These are phyloP conservation scores for Ceratocystis papillata DNA, from an alignment of 2,329 filamentous ascomycete species.

Conservation along the genomic window DNA sequence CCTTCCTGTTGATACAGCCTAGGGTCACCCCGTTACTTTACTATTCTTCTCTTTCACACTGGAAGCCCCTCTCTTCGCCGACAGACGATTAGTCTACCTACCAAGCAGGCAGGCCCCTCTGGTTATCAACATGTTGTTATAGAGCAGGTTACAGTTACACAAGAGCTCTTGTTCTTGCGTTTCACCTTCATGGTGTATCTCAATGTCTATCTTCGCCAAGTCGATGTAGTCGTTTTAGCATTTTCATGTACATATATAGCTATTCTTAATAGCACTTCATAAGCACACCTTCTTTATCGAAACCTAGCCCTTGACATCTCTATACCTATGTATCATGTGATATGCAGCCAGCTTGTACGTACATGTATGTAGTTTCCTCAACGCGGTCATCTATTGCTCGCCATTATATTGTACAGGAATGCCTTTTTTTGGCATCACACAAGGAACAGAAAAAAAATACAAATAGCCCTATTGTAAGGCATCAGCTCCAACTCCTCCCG, in stretches of 20 bases:
- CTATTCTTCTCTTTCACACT: constrained; percentile 22
- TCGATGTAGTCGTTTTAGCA: not conserved
- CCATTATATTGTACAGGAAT: constrained; percentile 24
- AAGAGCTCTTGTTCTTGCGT: constrained; percentile 19
- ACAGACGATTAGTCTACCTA: not conserved
- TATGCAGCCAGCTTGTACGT: not conserved
- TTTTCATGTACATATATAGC: constrained; percentile 7
- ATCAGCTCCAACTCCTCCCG: not conserved
- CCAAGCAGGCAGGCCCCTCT: constrained; percentile 23
- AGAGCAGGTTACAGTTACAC: constrained; percentile 14
- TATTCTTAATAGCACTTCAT: constrained; percentile 5
- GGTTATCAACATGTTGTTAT: constrained; percentile 7
- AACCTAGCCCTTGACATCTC: not conserved
- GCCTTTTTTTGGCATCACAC: constrained; percentile 11
- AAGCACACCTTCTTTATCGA: too few relatives aligned
- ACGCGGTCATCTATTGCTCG: constrained; percentile 11
- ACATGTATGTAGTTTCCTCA: not conserved
- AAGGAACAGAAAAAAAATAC: constrained; percentile 15
- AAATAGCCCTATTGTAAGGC: not conserved
- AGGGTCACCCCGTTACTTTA: constrained; percentile 21
- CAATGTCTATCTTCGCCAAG: not conserved
- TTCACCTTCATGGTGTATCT: not conserved
- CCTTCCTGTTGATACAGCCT: constrained; percentile 24
- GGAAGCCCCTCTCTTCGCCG: constrained; percentile 24
- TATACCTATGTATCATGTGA: not conserved